Evolutionary conservation across 345 rosid species (phyloP), one percentile per base, ranked within the genome.

Genomic region (Camelina laxa): DNA sequence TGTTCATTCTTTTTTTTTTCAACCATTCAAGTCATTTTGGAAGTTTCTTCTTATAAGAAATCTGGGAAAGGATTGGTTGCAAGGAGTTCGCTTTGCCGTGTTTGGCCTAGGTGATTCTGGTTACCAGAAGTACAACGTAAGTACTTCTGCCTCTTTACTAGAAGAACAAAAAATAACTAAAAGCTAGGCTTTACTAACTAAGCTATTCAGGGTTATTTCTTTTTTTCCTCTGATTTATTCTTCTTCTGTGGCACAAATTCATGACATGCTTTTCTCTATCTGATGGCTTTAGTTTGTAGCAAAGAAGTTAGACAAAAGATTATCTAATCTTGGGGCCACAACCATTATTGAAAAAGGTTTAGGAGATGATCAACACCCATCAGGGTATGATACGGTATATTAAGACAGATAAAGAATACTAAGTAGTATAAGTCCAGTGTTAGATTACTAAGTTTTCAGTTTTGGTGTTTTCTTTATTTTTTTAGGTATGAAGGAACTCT

Each of bases 281-380:
- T 69, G 35, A 59, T 83, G 81, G 76, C 66, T 86, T 81, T 85
- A 92, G 99, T 90, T 90, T 92, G 99, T 84, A 73, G 97, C 97
- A 63, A 95, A 95, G 87, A 95, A 84, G 83, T 88, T 95, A 74
- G 97, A 92, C 80, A 90, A 86, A 77, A 92, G 99, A 67, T 88
- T 95, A 71, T 81, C 80, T 13, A 91, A 87, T 84, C 96, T 95
- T 67, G 99, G 97, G 57, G 97, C 90, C 17, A 78, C 62, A 39
- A 48, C 85, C 70, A 73, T 92, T 76, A 48, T 90, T 81, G 97
- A 87, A 66, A 87, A 84, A 81, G 93, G 99, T 73, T 84, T 95
- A 70, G 99, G 99, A 58, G 96, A 95, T 82, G 97, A 95, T 76
- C 97, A 95, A 74, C 97, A 92, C 77, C 96, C 92, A 79, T 90